These are phyloP conservation scores for Ophiostoma ips DNA, from an alignment of 2,329 filamentous ascomycete species.

Conservation along the genomic window DNA sequence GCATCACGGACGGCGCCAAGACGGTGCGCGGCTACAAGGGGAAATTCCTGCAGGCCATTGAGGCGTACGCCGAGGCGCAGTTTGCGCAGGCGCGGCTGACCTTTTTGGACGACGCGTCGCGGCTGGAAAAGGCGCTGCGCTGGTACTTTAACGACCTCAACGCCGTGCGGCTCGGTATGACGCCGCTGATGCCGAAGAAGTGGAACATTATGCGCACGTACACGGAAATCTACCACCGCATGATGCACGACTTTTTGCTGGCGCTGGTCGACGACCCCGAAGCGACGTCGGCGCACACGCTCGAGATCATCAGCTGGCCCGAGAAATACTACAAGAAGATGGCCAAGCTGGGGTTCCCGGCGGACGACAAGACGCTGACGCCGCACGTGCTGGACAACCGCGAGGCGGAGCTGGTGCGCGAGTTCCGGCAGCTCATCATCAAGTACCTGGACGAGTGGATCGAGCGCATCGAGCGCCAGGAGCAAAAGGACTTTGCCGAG, in stretches of 20 bases:
- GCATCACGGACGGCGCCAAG: slow-evolving; percentile 85
- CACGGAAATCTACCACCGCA: slow-evolving; percentile 74
- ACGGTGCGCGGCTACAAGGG: slow-evolving; percentile 92
- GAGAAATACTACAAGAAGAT: slow-evolving; percentile 96
- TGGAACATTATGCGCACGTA: slow-evolving; percentile 94
- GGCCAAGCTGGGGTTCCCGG: slow-evolving; percentile 69
- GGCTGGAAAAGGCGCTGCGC: slow-evolving; percentile 73
- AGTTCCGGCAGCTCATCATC: slow-evolving; percentile 91
- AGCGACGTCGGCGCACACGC: slow-evolving; percentile 71
- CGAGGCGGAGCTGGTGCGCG: slow-evolving; percentile 77
- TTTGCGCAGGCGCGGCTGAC: slow-evolving; percentile 57
- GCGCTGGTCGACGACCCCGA: slow-evolving; percentile 71
- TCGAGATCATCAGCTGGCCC: slow-evolving; percentile 88
- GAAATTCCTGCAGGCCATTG: slow-evolving; percentile 75
- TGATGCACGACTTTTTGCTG: slow-evolving; percentile 91
- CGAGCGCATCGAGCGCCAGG: slow-evolving; percentile 74
- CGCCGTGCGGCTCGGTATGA: slow-evolving; percentile 86
- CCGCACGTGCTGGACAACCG: slow-evolving; percentile 85
- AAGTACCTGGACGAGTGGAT: slow-evolving; percentile 96
- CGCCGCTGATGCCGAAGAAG: slow-evolving; percentile 80
- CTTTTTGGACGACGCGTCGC: slow-evolving; percentile 71
- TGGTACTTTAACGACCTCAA: slow-evolving; percentile 99
- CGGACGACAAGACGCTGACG: slow-evolving; percentile 48
- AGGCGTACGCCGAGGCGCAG: slow-evolving; percentile 56
- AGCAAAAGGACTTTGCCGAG: slow-evolving; percentile 67